Conservation (phyloP, 352 stramenopile species). For the Phytophthora sansomeana region DNA sequence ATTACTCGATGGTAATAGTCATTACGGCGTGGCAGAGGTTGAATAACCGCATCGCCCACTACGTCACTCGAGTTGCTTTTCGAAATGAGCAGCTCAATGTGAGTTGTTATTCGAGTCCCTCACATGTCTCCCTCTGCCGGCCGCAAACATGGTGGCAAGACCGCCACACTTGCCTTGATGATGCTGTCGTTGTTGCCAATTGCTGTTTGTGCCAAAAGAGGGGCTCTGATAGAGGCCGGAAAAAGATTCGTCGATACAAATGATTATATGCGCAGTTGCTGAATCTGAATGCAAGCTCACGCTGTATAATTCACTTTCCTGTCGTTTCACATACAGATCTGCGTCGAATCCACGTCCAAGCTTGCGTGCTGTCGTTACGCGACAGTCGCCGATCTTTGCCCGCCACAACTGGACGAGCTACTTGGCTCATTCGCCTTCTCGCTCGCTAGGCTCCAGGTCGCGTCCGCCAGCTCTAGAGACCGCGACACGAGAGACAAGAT, state of each 20-base stretch:
- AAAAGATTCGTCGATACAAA: conserved; percentile 25
- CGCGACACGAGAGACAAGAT: conserved; percentile 31
- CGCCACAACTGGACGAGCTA: conserved; percentile 19
- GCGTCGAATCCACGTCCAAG: neutral
- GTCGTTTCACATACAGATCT: neutral
- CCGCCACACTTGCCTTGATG: neutral
- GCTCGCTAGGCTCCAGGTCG: conserved; percentile 13
- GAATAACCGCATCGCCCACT: neutral
- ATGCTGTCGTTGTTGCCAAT: too few relatives aligned
- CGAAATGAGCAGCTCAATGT: neutral
- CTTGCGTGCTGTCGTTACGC: conserved; percentile 29
- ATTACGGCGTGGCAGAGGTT: too few relatives aligned
- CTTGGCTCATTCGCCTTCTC: conserved; percentile 34
- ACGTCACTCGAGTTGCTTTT: neutral
- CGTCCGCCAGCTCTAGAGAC: neutral
- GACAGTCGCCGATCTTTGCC: conserved; percentile 35
- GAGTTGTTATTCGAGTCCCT: neutral
- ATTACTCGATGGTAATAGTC: too few relatives aligned
- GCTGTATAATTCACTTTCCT: neutral
- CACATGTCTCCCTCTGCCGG: too few relatives aligned
- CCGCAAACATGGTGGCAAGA: neutral
- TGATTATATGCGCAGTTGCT: conserved; percentile 15
- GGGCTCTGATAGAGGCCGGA: neutral
- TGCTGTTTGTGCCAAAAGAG: neutral
- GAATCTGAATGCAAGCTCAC: conserved; percentile 25